Evolutionary conservation across 306 rosid genomes (phyloP), one percentile per base, ranked within the genome.

Genomic region (Echinosophora koreensis): DNA sequence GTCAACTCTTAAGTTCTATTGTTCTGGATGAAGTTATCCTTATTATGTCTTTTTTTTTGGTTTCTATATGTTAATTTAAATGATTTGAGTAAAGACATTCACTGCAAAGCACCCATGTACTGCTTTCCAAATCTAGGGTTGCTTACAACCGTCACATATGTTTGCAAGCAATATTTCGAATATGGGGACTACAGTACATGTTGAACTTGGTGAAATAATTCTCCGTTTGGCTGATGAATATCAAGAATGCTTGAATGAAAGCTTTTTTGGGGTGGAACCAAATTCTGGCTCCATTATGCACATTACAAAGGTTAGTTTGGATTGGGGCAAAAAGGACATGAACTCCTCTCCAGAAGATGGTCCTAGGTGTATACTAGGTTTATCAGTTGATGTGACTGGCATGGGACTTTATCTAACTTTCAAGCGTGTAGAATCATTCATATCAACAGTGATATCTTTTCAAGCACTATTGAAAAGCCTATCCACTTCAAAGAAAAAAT

Each of bases 131-230:
- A 73, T 85, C 67, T 61, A 96, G 99, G 98, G 90, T 66, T 89
- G 96, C 88, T 91, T 90, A 69, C 97, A 89, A 82, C 86, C 92
- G 46, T 84, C 88, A 13, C 96, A 92, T 38, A 66, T 96, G 67
- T 84, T 78, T 41, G 96, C 99, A 18, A 92, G 88, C 83, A 96
- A 96, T 84, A 85, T 70, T 71, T 89, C 97, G 65, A 87, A 87
- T 71, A 86, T 61, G 44, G 97, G 98, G 86, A 88, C 89, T 17
- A 37, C 91, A 66, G 87, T 84, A 18, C 97, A 88, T 66, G 3
- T 85, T 80, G 97, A 92, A 78, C 94, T 96, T 68, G 96, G 96
- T 71, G 98, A 87, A 74, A 62, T 96, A 69, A 91, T 87, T 89
- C 88, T 96, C 83, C 85, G 78, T 73, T 74, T 88, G 94, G 89